These are phyloP conservation scores for Wickerhamomyces sp. DNA, from an alignment of 1,139 yeast species.

Conservation along the genomic window DNA sequence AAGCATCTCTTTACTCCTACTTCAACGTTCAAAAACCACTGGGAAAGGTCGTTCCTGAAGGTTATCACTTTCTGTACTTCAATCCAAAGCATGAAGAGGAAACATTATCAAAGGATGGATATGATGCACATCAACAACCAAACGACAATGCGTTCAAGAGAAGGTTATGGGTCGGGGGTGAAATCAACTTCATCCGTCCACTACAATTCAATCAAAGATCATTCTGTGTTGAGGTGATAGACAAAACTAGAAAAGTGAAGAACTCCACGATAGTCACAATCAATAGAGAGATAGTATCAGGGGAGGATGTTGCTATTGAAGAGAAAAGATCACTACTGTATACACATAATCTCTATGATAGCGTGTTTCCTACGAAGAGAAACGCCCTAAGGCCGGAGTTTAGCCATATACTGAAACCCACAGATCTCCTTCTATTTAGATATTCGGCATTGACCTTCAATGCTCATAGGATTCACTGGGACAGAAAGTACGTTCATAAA, in stretches of 20 bases:
- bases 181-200: conserved; percentile 38
- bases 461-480: conserved; percentile 79
- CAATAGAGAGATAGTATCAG: conserved; percentile 31
- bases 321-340: conserved; percentile 34
- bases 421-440: conserved; percentile 39
- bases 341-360: conserved; percentile 25
- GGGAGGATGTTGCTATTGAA: conserved; percentile 14
- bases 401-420: conserved; percentile 18
- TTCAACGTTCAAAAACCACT: conserved; percentile 20
- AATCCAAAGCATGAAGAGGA: conserved; percentile 49
- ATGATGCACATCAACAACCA: conserved; percentile 80
- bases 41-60: conserved; percentile 26
- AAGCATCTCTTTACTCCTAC: conserved; percentile 18
- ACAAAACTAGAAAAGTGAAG: conserved; percentile 32
- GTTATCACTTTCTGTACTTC: conserved; percentile 65
- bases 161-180: conserved; percentile 83
- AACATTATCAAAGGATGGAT: conserved; percentile 66
- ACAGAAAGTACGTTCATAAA: conserved; percentile 43
- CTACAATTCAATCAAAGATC: conserved; percentile 33
- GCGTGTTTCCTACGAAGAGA: background rate
- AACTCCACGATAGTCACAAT: conserved; percentile 41
- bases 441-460: conserved; percentile 76
- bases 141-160: conserved; percentile 36
- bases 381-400: conserved; percentile 6
- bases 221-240: conserved; percentile 42